Evolutionary conservation across 1,284 basidiomycete species (phyloP).

Genomic region (Athelia psychrophila): DNA sequence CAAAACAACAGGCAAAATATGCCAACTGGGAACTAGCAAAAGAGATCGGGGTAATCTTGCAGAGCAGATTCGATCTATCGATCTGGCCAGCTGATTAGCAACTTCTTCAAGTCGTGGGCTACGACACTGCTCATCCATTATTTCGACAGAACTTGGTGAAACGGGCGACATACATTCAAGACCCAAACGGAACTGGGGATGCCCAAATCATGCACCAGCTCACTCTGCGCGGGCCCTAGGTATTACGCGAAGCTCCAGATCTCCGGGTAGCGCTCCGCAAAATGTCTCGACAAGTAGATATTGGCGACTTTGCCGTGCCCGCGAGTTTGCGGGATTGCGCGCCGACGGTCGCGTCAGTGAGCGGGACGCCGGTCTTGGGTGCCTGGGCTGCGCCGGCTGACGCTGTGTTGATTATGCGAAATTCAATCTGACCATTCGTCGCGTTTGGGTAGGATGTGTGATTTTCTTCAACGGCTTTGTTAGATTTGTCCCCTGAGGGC

Average conservation of each 20-base stretch:
- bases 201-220: background rate
- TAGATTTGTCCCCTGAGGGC: constrained; percentile 19
- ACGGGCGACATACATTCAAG: constrained; percentile 5
- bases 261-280: background rate
- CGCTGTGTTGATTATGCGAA: constrained; percentile 3
- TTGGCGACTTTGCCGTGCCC: constrained; percentile 1
- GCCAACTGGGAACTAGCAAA: no score
- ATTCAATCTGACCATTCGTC: constrained; percentile 3
- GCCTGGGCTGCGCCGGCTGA: constrained; percentile 1
- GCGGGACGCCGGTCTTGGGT: background rate
- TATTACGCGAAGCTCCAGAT: constrained; percentile 2
- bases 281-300: background rate
- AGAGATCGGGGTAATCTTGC: no score
- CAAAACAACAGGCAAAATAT: no score
- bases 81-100: no score
- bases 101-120: no score
- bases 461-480: constrained; percentile 16
- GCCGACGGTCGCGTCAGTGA: constrained; percentile 1
- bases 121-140: no score
- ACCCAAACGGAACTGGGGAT: constrained; percentile 2
- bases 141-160: no score
- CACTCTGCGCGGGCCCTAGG: constrained; percentile 1
- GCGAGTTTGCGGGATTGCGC: background rate
- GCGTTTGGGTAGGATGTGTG: no score
- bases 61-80: no score